A percentile compares a stretch with the other conserved stretches of the same genome.
phyloP scores from a whole-genome alignment of 495 filamentous ascomycete species.

The Trichocladium antarcticum region DNA sequence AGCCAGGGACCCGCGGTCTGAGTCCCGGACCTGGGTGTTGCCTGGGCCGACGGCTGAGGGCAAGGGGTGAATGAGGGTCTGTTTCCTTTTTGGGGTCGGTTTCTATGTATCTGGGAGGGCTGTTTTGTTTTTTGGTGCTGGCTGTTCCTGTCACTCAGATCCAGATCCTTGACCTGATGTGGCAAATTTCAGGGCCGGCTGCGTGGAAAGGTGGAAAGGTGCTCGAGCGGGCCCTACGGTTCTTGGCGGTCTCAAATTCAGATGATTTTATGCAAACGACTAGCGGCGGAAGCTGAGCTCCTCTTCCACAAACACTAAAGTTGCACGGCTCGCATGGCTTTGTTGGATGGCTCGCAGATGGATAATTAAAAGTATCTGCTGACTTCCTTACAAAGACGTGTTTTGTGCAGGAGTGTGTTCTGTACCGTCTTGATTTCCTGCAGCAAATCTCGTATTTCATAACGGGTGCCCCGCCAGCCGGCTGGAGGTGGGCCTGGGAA shows the following conservation, averaged over 20 bases:
- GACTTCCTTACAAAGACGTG: too few relatives aligned
- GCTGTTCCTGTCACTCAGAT: too few relatives aligned
- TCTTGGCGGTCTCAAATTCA: neutral
- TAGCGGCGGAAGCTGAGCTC: too few relatives aligned
- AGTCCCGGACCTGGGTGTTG: neutral
- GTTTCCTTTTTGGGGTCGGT: too few relatives aligned
- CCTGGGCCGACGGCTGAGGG: neutral
- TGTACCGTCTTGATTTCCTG: neutral
- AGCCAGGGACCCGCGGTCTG: conserved; percentile 31
- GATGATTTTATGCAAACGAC: neutral
- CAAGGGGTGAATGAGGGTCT: conserved; percentile 4
- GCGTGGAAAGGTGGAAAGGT: too few relatives aligned
- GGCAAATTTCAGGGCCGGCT: neutral
- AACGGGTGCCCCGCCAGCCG: neutral
- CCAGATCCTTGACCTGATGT: conserved; percentile 2
- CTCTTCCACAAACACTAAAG: too few relatives aligned
- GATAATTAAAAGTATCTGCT: too few relatives aligned
- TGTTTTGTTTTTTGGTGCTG: too few relatives aligned
- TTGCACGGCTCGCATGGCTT: too few relatives aligned
- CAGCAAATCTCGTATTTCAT: conserved; percentile 5
- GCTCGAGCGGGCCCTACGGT: too few relatives aligned
- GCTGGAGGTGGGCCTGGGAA: conserved; percentile 1
- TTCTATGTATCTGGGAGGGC: too few relatives aligned
- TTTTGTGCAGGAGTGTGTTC: neutral
- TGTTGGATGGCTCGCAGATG: too few relatives aligned